Evolutionary conservation across 176 grass and related monocot species (phyloP).

Genomic region (Panicum miliaceum): DNA sequence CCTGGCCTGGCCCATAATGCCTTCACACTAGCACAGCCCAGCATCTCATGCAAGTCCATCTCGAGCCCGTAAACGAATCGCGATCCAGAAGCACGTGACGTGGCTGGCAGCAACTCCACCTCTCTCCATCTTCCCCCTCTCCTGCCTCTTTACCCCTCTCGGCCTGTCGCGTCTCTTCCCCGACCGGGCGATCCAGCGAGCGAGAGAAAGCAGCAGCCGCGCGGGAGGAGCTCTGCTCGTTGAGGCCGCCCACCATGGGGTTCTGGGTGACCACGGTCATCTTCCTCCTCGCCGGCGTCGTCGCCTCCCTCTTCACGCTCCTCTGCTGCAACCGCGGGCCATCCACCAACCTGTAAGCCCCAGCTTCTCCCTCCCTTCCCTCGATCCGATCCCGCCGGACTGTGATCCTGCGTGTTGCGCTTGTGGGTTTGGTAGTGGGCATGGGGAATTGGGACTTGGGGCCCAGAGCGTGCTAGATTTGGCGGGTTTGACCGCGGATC

Average conservation of each 20-base stretch:
- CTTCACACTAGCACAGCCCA: neutral
- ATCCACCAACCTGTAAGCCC: constrained; percentile 64
- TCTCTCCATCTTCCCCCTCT: too few relatives aligned
- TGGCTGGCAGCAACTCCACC: constrained; percentile 3
- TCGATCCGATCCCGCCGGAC: neutral
- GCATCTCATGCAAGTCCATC: neutral
- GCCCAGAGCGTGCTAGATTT: neutral
- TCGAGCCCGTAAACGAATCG: constrained; percentile 8
- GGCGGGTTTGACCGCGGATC: constrained; percentile 29
- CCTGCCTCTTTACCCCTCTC: too few relatives aligned
- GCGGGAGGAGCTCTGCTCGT: neutral
- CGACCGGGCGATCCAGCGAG: constrained; percentile 24
- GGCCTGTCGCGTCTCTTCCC: neutral
- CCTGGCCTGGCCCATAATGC: neutral
- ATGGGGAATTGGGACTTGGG: neutral
- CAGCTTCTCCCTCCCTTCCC: neutral
- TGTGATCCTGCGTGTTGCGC: neutral
- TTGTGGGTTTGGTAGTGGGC: neutral
- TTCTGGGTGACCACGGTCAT: constrained; percentile 67
- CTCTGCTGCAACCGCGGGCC: constrained; percentile 75
- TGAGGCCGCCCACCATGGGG: constrained; percentile 39
- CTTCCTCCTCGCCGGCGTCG: constrained; percentile 61
- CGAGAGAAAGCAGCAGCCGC: neutral
- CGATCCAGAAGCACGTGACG: constrained; percentile 29
- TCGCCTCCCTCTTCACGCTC: constrained; percentile 48